Percentiles rank a stretch among this genome's conserved stretches.
These are phyloP conservation scores for Leersia perrieri DNA, from an alignment of 176 grass and related monocot genomes.

Conservation along the genomic window DNA sequence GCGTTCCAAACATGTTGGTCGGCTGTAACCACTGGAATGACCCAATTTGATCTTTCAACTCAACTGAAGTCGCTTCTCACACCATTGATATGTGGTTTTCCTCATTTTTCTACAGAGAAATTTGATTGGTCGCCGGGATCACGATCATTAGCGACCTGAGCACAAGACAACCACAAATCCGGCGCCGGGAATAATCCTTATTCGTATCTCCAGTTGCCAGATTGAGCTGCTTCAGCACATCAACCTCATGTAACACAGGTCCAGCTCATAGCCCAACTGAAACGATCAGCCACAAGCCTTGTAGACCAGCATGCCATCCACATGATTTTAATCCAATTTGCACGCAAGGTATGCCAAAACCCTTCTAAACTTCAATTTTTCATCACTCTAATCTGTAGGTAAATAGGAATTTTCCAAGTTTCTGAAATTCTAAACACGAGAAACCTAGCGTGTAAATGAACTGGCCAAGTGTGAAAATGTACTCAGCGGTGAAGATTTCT, in stretches of 20 bases:
- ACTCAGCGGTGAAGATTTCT: not conserved
- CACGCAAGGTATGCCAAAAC: not conserved
- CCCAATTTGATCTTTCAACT: not conserved
- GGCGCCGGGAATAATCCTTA: not conserved
- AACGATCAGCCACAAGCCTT: not conserved
- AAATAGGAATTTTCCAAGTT: not conserved
- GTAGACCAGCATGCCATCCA: not conserved
- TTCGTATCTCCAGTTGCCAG: constrained; percentile 23
- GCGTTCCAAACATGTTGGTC: not conserved
- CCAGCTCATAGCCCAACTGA: not conserved
- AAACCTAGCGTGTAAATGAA: not conserved
- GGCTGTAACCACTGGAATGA: not conserved
- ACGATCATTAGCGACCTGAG: not conserved
- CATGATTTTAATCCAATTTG: not conserved
- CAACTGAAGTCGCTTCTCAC: not conserved
- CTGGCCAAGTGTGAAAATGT: constrained; percentile 14
- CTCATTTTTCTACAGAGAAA: not conserved
- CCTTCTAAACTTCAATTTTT: not conserved
- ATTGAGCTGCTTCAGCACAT: constrained; percentile 21
- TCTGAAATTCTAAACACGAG: not conserved
- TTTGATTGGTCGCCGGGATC: not conserved
- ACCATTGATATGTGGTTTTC: not conserved
- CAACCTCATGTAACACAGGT: constrained; percentile 2
- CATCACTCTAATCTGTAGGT: not conserved
- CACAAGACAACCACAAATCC: not conserved